Conservation (phyloP, 2,329 filamentous ascomycete genomes). For the Paracamarosporium sp. region DNA sequence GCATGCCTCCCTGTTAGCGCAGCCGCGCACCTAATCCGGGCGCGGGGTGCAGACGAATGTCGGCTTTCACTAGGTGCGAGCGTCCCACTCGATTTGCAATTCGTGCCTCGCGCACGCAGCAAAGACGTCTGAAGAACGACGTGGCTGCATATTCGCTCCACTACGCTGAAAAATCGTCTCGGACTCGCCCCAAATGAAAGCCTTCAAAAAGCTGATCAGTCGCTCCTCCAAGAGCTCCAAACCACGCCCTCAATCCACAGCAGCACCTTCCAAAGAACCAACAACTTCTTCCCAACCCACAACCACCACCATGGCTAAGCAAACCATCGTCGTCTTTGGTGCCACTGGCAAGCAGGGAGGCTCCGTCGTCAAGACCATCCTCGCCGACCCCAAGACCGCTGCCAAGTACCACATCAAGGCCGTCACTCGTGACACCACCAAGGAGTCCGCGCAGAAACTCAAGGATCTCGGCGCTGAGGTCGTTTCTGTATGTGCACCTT, state of each 20-base stretch:
- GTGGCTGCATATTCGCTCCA: conserved; percentile 6
- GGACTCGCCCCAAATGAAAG: background rate
- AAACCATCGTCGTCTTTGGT: conserved; percentile 47
- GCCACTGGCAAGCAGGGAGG: conserved; percentile 52
- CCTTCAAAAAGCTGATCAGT: conserved; percentile 4
- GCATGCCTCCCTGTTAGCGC: background rate
- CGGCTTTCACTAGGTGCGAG: background rate
- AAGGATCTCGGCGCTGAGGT: conserved; percentile 25
- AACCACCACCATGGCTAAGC: conserved; percentile 6
- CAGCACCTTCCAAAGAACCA: conserved; percentile 1
- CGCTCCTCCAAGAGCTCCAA: conserved; percentile 6
- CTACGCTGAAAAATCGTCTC: conserved; percentile 7
- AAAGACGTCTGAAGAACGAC: conserved; percentile 2
- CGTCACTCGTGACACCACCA: conserved; percentile 54
- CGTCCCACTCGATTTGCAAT: background rate
- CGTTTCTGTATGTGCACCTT: conserved; percentile 16
- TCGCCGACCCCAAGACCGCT: conserved; percentile 50
- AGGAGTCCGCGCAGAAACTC: conserved; percentile 26
- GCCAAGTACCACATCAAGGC: conserved; percentile 55
- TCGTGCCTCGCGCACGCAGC: background rate
- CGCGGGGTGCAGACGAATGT: background rate
- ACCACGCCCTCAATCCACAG: conserved; percentile 2
- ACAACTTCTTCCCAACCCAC: background rate
- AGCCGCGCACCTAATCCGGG: conserved; percentile 1
- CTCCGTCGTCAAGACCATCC: conserved; percentile 44